These are phyloP conservation scores for Stromatinia cepivora DNA, from an alignment of 2,329 filamentous ascomycete genomes.

Conservation along the genomic window DNA sequence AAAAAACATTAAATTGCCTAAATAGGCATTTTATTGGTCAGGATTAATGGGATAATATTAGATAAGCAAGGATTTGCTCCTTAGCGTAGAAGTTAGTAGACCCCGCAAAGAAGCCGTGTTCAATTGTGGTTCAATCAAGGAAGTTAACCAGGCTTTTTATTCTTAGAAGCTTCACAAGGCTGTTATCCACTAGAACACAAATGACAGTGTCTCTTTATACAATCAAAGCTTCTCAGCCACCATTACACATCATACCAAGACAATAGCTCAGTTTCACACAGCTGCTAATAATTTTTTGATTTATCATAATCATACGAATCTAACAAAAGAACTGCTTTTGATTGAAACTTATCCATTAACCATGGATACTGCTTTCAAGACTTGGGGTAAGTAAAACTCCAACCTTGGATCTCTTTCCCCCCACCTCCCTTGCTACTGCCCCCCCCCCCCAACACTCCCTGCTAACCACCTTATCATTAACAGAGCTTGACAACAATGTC, in stretches of 20 bases:
- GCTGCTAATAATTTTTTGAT: background rate
- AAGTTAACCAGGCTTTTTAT: background rate
- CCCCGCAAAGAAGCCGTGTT: constrained; percentile 14
- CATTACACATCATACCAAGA: background rate
- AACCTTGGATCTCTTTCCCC: constrained; percentile 24
- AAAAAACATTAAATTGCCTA: background rate
- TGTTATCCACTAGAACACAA: background rate
- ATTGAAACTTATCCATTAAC: constrained; percentile 1
- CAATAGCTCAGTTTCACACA: background rate
- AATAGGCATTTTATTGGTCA: background rate
- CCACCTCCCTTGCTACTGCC: background rate
- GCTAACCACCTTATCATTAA: constrained; percentile 37
- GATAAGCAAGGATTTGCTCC: background rate
- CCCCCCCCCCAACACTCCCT: background rate
- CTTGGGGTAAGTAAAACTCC: constrained; percentile 56
- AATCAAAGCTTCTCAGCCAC: constrained; percentile 6
- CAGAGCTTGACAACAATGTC: constrained; percentile 86
- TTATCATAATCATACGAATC: background rate
- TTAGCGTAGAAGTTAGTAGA: background rate
- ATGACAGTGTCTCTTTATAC: background rate
- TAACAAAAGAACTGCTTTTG: background rate
- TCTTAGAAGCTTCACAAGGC: constrained; percentile 24
- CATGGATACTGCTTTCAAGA: constrained; percentile 59
- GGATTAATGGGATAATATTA: background rate
- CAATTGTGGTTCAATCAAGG: background rate